Percentiles rank a stretch among this genome's conserved stretches.
phyloP scores from a whole-genome alignment of 371 early-diverging fungal species.

The Mucor circinelloides region DNA sequence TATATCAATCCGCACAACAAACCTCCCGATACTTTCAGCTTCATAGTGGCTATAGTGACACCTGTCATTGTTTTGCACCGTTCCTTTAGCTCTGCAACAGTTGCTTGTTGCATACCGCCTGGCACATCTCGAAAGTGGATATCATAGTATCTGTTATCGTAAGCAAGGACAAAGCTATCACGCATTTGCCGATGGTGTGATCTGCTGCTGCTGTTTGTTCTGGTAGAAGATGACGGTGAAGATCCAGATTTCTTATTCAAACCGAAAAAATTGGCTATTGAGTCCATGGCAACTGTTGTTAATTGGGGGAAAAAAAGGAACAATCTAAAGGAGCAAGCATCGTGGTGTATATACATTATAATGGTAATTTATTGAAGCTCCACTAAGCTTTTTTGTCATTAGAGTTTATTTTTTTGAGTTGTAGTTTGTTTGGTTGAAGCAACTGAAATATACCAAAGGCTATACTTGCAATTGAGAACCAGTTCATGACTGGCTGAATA shows the following conservation, averaged over 20 bases:
- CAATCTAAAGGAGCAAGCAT: neutral
- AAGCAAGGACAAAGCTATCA: slow-evolving; percentile 14
- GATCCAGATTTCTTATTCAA: slow-evolving; percentile 1
- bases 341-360: no score
- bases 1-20: neutral
- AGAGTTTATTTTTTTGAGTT: neutral
- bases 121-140: slow-evolving; percentile 20
- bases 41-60: slow-evolving; percentile 35
- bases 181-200: neutral
- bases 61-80: slow-evolving; percentile 28
- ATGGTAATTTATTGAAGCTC: neutral
- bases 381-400: neutral
- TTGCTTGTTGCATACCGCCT: slow-evolving; percentile 16
- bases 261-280: slow-evolving; percentile 19
- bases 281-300: slow-evolving; percentile 4
- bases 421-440: neutral
- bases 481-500: neutral
- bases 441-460: neutral
- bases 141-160: slow-evolving; percentile 21
- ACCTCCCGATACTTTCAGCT: slow-evolving; percentile 37
- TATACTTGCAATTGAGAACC: neutral
- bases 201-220: neutral
- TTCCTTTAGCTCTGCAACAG: slow-evolving; percentile 28
- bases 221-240: neutral
- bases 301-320: neutral